Percentiles rank a stretch among this genome's conserved stretches.
Conservation (phyloP, 2,329 filamentous ascomycete genomes). For the Arthrobotrys iridis region DNA sequence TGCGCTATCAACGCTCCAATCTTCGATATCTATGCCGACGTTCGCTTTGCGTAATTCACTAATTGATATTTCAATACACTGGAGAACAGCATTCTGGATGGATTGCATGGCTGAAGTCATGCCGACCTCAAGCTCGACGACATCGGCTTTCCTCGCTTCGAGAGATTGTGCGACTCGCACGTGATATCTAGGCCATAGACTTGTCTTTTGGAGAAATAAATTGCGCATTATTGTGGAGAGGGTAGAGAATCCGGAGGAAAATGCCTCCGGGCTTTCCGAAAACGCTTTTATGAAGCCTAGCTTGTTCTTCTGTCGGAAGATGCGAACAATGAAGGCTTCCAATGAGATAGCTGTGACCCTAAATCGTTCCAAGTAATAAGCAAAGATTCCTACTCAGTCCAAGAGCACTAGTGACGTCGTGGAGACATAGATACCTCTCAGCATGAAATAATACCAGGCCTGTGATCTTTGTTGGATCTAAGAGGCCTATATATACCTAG, state of each 20-base stretch:
- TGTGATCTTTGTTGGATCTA: constrained; percentile 85
- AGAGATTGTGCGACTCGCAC: constrained; percentile 87
- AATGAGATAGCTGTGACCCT: constrained; percentile 83
- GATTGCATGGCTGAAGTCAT: constrained; percentile 95
- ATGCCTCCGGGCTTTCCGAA: constrained; percentile 90
- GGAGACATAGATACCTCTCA: constrained; percentile 67
- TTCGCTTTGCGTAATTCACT: constrained; percentile 93
- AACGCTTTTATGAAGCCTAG: constrained; percentile 94
- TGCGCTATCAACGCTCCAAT: constrained; percentile 95
- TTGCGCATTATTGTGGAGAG: constrained; percentile 91
- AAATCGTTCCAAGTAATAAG: background rate
- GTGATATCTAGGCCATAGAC: constrained; percentile 93
- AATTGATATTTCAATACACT: constrained; percentile 95
- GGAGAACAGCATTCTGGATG: constrained; percentile 92
- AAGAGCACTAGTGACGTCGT: background rate
- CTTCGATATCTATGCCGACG: constrained; percentile 80
- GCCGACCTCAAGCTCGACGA: constrained; percentile 93
- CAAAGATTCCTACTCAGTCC: background rate
- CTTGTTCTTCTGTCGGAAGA: constrained; percentile 95
- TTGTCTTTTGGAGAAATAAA: constrained; percentile 86
- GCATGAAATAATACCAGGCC: constrained; percentile 89
- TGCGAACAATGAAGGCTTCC: constrained; percentile 93
- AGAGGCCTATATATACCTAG: constrained; percentile 65
- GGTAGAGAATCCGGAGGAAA: constrained; percentile 86
- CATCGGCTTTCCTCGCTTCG: constrained; percentile 93